A percentile compares a stretch with the other conserved stretches of the same genome.
Evolutionary conservation across 768 basidiomycete genomes (phyloP).

Genomic region (Termitomyces sp.): DNA sequence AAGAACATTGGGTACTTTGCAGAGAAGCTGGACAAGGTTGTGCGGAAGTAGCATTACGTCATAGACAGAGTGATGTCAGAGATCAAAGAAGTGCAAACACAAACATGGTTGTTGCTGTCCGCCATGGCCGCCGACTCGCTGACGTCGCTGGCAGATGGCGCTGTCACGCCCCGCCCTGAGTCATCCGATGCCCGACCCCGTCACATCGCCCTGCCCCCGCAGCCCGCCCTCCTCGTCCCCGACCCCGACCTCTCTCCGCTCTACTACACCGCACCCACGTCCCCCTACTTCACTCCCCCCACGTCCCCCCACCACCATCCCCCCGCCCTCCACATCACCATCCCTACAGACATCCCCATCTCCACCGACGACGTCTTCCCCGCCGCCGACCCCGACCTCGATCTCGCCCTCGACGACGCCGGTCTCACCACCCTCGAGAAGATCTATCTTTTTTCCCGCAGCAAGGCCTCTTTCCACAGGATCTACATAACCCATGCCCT

Average conservation of each 20-base stretch:
- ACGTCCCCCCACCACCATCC: slow-evolving; percentile 32
- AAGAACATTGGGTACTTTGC: slow-evolving; percentile 79
- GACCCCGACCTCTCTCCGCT: slow-evolving; percentile 32
- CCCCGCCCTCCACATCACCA: slow-evolving; percentile 19
- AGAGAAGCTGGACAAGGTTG: slow-evolving; percentile 60
- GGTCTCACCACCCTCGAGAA: slow-evolving; percentile 82
- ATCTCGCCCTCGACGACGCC: slow-evolving; percentile 51
- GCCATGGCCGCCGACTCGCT: slow-evolving; percentile 11
- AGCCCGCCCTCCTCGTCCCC: slow-evolving; percentile 19
- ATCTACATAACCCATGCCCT: slow-evolving; percentile 85
- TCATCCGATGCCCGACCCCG: slow-evolving; percentile 11
- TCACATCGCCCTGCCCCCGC: slow-evolving; percentile 30
- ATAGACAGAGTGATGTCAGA: slow-evolving; percentile 33
- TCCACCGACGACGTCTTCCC: slow-evolving; percentile 35
- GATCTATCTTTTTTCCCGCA: slow-evolving; percentile 86
- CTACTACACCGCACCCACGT: slow-evolving; percentile 48
- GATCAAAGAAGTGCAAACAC: slow-evolving; percentile 13
- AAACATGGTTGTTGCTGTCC: slow-evolving; percentile 14
- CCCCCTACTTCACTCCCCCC: slow-evolving; percentile 37
- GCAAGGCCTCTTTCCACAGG: slow-evolving; percentile 57
- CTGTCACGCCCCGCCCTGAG: not conserved
- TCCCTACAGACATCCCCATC: slow-evolving; percentile 15
- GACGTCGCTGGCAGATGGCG: not conserved
- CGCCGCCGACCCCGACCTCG: slow-evolving; percentile 39
- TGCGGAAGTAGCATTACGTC: slow-evolving; percentile 32